Evolutionary conservation across 2,329 filamentous ascomycete species (phyloP), one percentile per base, ranked within the genome.

Genomic region (Penicillium sp.): DNA sequence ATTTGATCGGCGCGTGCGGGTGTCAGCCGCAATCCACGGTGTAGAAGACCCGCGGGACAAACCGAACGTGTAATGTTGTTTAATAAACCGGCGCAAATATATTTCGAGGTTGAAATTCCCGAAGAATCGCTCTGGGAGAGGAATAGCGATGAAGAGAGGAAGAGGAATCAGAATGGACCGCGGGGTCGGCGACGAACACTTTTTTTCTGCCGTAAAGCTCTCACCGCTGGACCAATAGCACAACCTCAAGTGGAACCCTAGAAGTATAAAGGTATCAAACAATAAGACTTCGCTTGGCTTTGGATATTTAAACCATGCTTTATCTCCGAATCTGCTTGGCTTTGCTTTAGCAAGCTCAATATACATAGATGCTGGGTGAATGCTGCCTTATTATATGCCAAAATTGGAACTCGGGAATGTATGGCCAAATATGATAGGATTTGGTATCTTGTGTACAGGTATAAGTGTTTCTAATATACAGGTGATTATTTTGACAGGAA

Each of bases 401-500:
- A 33, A 7, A 33, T 7, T 16, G 31, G 29, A 16, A 13, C 31
- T 16, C 14, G 14, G 13, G 31, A 33, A 33, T 33, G 31, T 33
- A 39, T 39, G 35, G n/a, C 25, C 29, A 14, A 19, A 21, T 10
- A 27, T 9, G n/a, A 21, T 37, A 8, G 11, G 5, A 21, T n/a
- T n/a, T 58, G 35, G n/a, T 21, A 9, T 42, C n/a, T 19, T 53
- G 31, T 57, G 52, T 58, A 61, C 59, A 54, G 4, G 14, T 43
- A 4, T 7, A 43, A 43, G 31, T 43, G 50, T 21, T 35, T 53
- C 47, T 58, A 55, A 53, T 65, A 58, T 64, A 61, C 56, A 65
- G 27, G 7, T 27, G 31, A 26, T 62, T 68, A 93, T 75, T 95
- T 96, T 0, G 92, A 85, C 73, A 99, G 76, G 73, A 99, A 99